Evolutionary conservation across 2,329 filamentous ascomycete species (phyloP), one percentile per base, ranked within the genome.

Genomic region (Botrytis porri): DNA sequence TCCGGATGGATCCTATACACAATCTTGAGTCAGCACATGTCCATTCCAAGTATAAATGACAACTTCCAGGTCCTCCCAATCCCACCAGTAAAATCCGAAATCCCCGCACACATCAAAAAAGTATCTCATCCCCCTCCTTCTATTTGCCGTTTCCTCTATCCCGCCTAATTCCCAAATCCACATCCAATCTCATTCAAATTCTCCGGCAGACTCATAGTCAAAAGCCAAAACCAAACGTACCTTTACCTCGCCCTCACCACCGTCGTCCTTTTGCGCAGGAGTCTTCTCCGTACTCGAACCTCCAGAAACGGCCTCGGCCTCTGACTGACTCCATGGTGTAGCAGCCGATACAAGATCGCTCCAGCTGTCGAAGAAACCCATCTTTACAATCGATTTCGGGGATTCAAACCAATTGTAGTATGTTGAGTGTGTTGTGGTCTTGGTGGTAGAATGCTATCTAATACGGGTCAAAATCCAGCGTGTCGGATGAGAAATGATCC

Each of bases 341-440:
- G 87, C 88, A 76, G 88, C 88, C 84, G 90, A 88, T 80, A 90
- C 84, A 81, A 91, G 84, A 81, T 91, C 89, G 80, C 85, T 86
- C 80, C 90, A 86, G 78, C 86, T 84, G 83, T 90, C 88, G 87
- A 88, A 90, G 84, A 91, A 86, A 85, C 88, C 89, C 89, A 91
- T 91, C 83, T 76, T 80, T 66, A 59, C 73, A 72, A 72, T 69
- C 69, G 72, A 69, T 61, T 70, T 57, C 65, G 74, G 74, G 70
- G 63, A 67, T 39, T 39, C 70, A 73, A 70, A 61, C 45, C 71
- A 73, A 73, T 70, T 73, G 71, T 72, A 64, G 62, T 48, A 70
- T n/a, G 71, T 73, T 70, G 71, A 59, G 63, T 70, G 43, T 32
- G 63, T 69, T 60, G 72, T 67, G 32, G 70, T 69, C 62, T 60